Evolutionary conservation across 163 green algal species (phyloP).

Genomic region (Coccomyxa subellipsoidea): DNA sequence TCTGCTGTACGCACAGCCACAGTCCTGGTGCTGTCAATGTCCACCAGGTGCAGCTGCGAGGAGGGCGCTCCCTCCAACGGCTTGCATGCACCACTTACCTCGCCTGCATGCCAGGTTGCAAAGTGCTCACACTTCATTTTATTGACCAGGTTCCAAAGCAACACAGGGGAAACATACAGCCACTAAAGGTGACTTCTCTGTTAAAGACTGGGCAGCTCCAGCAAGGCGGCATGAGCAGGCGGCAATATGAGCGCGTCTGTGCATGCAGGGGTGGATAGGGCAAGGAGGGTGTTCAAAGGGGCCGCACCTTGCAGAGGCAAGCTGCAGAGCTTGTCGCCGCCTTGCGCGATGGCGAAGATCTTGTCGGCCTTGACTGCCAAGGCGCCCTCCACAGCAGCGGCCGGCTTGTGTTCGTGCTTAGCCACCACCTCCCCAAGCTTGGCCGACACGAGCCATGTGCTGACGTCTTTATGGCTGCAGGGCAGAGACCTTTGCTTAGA

Average conservation of each 20-base stretch:
- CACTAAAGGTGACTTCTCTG: no score
- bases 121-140: neutral
- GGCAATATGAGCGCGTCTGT: no score
- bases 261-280: neutral
- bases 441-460: neutral
- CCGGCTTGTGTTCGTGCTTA: neutral
- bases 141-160: no score
- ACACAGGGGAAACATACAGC: no score
- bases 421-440: neutral
- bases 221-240: no score
- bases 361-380: neutral
- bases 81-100: neutral
- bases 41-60: neutral
- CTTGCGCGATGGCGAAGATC: neutral
- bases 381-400: neutral
- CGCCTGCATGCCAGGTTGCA: neutral
- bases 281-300: neutral
- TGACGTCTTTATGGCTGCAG: neutral
- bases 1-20: neutral
- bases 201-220: no score
- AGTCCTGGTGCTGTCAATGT: neutral
- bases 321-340: neutral
- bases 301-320: neutral
- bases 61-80: neutral
- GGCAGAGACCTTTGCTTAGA: no score